These are phyloP conservation scores for Coleophoma eucalyptorum DNA, from an alignment of 2,329 filamentous ascomycete species.

Conservation along the genomic window DNA sequence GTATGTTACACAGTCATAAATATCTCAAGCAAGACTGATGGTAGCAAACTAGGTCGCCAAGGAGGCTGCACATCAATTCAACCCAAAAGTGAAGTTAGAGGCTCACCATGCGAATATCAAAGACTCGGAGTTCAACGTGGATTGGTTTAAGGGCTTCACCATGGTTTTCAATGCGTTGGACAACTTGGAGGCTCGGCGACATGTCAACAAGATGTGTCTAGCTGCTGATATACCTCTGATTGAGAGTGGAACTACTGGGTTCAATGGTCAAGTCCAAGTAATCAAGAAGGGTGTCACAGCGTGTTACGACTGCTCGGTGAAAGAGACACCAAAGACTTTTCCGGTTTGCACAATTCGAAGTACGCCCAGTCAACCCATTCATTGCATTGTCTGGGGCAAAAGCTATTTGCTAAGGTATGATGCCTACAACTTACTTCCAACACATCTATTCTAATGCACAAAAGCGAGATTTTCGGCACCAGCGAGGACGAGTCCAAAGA, in stretches of 20 bases:
- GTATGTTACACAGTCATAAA: slow-evolving; percentile 44
- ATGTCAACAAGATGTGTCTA: slow-evolving; percentile 97
- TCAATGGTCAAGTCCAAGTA: slow-evolving; percentile 95
- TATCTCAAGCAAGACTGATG: slow-evolving; percentile 4
- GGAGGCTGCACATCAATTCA: slow-evolving; percentile 86
- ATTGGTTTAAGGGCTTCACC: slow-evolving; percentile 80
- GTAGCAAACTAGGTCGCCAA: slow-evolving; percentile 68
- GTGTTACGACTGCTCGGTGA: slow-evolving; percentile 92
- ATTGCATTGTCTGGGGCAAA: slow-evolving; percentile 98
- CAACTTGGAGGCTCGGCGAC: slow-evolving; percentile 87
- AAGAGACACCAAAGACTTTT: slow-evolving; percentile 87
- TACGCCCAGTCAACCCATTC: slow-evolving; percentile 92
- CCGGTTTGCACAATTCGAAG: slow-evolving; percentile 97
- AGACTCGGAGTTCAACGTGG: slow-evolving; percentile 77
- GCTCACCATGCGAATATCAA: slow-evolving; percentile 96
- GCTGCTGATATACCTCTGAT: slow-evolving; percentile 87
- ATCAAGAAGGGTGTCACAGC: slow-evolving; percentile 91
- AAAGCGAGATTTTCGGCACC: slow-evolving; percentile 79
- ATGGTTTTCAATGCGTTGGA: slow-evolving; percentile 97
- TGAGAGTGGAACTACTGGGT: slow-evolving; percentile 95
- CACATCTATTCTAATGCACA: slow-evolving; percentile 19
- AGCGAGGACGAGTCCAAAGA: slow-evolving; percentile 81
- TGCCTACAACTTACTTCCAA: not conserved
- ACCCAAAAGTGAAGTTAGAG: slow-evolving; percentile 79
- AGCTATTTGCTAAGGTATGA: slow-evolving; percentile 80